Evolutionary conservation across 441 rosid genomes (phyloP), one percentile per base, ranked within the genome.

Genomic region (Pelargonium citronellum): DNA sequence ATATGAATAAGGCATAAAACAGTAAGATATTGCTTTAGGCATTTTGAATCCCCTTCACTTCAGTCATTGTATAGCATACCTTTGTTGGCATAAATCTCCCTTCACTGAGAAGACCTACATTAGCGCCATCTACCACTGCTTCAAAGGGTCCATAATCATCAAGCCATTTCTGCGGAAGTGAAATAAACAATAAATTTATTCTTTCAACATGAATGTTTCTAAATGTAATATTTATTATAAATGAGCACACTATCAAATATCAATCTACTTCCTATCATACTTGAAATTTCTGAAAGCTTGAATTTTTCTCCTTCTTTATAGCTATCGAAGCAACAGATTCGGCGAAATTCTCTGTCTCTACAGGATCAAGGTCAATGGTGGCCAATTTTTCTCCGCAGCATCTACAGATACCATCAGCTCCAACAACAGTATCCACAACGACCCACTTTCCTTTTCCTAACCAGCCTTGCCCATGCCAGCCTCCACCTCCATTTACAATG

Each of bases 391-490:
- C 82, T 13, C 88, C 85, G 72, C 94, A 87, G 63, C 83, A 81
- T 71, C 72, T 76, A 78, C 94, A 89, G 13, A 77, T 67, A 58
- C 79, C 94, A 80, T 87, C 84, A 53, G 20, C 66, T 65, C 83
- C 84, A 71, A 89, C 49, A 15, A 71, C 12, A 2, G 91, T 70
- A 66, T 6, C 67, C 20, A 84, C 80, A 58, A 87, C 64, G 5
- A 9, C 73, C 94, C 91, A 87, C 74, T 73, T 83, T 67, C 89
- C 89, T 71, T 74, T 83, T n/a, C 91, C 94, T 63, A 89, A 69
- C 94, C 91, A 89, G 62, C 89, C 94, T 30, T 73, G 79, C 64
- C 89, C 89, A 68, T 87, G 94, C 86, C 89, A 87, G 30, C 94
- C 91, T 73, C 91, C 94, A 53, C 91, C 94, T 65, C 81, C 76